These are phyloP conservation scores for Fusarium ramigenum DNA, from an alignment of 2,329 filamentous ascomycete species.

Conservation along the genomic window DNA sequence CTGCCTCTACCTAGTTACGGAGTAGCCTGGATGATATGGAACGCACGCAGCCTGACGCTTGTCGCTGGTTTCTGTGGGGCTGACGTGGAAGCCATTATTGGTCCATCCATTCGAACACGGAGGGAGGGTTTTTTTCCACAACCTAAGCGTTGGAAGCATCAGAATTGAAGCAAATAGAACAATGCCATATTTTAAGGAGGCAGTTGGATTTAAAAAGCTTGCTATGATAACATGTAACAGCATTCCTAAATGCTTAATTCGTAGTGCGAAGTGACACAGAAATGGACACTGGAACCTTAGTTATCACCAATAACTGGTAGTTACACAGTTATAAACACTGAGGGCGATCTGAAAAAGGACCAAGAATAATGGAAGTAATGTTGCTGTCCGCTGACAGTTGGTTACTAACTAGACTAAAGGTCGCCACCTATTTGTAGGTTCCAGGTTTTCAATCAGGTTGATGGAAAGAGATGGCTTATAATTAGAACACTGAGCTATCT, in stretches of 20 bases:
- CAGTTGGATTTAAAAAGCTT: not conserved
- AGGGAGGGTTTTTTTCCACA: not conserved
- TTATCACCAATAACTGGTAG: not conserved
- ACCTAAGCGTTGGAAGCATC: not conserved
- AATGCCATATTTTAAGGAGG: not conserved
- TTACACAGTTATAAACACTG: not conserved
- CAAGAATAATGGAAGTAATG: not conserved
- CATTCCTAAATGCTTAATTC: not conserved
- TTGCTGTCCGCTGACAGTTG: not conserved
- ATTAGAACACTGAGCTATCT: not conserved
- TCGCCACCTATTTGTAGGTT: no score
- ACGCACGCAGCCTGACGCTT: constrained; percentile 6
- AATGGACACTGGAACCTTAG: not conserved
- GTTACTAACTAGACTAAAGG: not conserved
- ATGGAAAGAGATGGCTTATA: not conserved
- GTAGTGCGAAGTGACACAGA: not conserved
- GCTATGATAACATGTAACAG: not conserved
- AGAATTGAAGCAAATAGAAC: not conserved
- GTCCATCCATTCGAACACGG: not conserved
- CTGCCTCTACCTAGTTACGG: not conserved
- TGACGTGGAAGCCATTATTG: not conserved
- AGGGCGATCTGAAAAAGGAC: not conserved
- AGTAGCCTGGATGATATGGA: not conserved
- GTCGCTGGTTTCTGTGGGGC: constrained; percentile 6
- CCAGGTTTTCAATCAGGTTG: not conserved